Conservation (phyloP, 2,329 filamentous ascomycete species). For the Ophiostoma ips region DNA sequence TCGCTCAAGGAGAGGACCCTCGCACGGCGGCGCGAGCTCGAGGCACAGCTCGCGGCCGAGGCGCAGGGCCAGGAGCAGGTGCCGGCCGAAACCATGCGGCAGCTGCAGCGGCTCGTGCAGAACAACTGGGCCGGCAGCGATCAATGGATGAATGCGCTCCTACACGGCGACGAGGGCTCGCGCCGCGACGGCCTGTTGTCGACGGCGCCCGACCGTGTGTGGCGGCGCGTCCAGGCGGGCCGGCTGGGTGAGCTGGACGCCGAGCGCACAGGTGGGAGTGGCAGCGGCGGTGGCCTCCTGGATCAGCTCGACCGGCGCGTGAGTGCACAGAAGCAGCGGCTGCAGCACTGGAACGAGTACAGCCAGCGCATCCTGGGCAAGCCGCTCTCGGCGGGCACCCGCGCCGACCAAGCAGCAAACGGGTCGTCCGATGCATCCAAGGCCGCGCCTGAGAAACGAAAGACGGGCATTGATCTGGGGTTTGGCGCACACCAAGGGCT, state of each 20-base stretch:
- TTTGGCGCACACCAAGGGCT: constrained; percentile 40
- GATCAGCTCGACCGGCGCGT: constrained; percentile 60
- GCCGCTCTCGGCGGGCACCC: neutral
- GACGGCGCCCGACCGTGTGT: constrained; percentile 55
- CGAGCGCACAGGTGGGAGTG: constrained; percentile 11
- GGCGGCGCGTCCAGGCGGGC: constrained; percentile 50
- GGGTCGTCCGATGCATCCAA: neutral
- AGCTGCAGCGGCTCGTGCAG: constrained; percentile 44
- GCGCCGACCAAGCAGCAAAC: neutral
- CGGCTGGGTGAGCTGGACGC: constrained; percentile 42
- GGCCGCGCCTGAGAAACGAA: constrained; percentile 8
- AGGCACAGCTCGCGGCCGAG: constrained; percentile 13
- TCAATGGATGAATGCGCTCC: constrained; percentile 56
- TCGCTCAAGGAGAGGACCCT: constrained; percentile 47
- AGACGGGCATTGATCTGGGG: constrained; percentile 36
- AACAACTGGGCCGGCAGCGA: constrained; percentile 70
- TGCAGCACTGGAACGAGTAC: constrained; percentile 64
- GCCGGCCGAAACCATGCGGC: constrained; percentile 5
- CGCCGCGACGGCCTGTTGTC: constrained; percentile 50
- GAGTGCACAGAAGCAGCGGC: constrained; percentile 48
- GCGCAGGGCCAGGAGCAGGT: constrained; percentile 16
- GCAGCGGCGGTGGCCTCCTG: constrained; percentile 40
- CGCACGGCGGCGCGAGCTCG: constrained; percentile 34
- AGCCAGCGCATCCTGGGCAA: constrained; percentile 32
- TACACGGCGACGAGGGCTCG: constrained; percentile 45